Base-by-base conservation (phyloP, 768 basidiomycete genomes). In the Udeniomyces megalosporus region DNA sequence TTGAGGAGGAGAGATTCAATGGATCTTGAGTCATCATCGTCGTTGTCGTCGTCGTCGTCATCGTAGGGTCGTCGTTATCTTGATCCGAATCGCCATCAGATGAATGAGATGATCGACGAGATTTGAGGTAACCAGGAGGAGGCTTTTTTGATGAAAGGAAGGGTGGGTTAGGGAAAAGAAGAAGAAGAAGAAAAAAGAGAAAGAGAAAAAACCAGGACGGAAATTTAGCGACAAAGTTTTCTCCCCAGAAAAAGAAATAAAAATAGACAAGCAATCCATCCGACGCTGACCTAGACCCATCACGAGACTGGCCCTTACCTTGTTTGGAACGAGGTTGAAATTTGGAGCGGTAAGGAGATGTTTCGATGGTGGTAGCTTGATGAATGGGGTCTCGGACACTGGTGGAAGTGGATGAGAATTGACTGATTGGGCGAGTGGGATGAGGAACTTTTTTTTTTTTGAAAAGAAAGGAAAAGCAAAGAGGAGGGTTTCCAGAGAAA, bases 391-490 rank as follows among this genome's bases (percentile, higher is more conserved):
- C 68, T 76, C 76, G 14, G 72, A 70, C 29, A 77, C 65, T 29
- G 74, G 68, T 0, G 76, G 76, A 1, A 77, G 69, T 0, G 76
- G 75, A 17, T 71, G 69, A 0, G 71, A 70, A 65, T 77, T 77
- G 51, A 77, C 69, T 28, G 72, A 69, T 24, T 74, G 70, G 2
- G 76, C 74, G 31, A 77, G 56, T 17, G 70, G 68, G 5, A 74
- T 70, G 10, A 77, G 71, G 69, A 75, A 76, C 75, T 77, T n/a
- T n/a, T n/a, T n/a, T n/a, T n/a, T n/a, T n/a, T n/a, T n/a, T n/a
- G n/a, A n/a, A n/a, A n/a, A n/a, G n/a, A n/a, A n/a, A n/a, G n/a
- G n/a, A n/a, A n/a, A n/a, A n/a, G n/a, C n/a, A n/a, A n/a, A n/a
- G n/a, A n/a, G n/a, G n/a, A n/a, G n/a, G n/a, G n/a, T n/a, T n/a